Percentiles rank a stretch among this genome's conserved stretches.
phyloP scores from a whole-genome alignment of 345 rosid species.

The Citrus reticulata region DNA sequence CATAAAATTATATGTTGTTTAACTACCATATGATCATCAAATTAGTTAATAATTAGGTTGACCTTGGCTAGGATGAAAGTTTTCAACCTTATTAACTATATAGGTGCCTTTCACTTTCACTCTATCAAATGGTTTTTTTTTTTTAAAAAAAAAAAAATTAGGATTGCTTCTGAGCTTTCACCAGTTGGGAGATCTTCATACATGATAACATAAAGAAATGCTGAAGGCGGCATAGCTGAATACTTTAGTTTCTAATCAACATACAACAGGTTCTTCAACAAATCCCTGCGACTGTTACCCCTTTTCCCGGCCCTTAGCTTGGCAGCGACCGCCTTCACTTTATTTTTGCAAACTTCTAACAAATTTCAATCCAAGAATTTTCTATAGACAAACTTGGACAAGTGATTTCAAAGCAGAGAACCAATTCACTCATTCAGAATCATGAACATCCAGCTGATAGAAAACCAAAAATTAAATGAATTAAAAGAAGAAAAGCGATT shows the following conservation, averaged over 20 bases:
- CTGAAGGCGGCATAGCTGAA: not conserved
- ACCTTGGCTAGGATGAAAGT: not conserved
- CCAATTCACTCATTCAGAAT: conserved; percentile 8
- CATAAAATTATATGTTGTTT: not conserved
- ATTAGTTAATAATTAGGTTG: not conserved
- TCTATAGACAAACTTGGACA: conserved; percentile 14
- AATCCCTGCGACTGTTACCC: not conserved
- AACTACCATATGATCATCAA: not conserved
- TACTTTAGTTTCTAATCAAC: not conserved
- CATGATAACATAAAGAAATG: not conserved
- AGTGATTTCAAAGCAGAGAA: conserved; percentile 10
- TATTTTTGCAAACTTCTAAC: conserved; percentile 17
- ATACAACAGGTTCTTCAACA: not conserved
- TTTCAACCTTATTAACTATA: conserved; percentile 1
- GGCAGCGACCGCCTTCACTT: conserved; percentile 9
- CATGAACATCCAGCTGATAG: not conserved
- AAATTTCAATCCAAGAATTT: conserved; percentile 13
- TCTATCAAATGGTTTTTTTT: no score
- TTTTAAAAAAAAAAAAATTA: not conserved
- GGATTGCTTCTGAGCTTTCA: not conserved
- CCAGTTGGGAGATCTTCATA: not conserved
- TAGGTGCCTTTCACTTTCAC: not conserved
- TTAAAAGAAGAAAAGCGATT: not conserved
- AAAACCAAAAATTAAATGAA: not conserved
- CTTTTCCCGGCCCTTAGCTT: conserved; percentile 4